A percentile compares a stretch with the other conserved stretches of the same genome.
These are phyloP conservation scores for Haplosporangium gracile DNA, from an alignment of 192 early-diverging fungal species.

Conservation along the genomic window DNA sequence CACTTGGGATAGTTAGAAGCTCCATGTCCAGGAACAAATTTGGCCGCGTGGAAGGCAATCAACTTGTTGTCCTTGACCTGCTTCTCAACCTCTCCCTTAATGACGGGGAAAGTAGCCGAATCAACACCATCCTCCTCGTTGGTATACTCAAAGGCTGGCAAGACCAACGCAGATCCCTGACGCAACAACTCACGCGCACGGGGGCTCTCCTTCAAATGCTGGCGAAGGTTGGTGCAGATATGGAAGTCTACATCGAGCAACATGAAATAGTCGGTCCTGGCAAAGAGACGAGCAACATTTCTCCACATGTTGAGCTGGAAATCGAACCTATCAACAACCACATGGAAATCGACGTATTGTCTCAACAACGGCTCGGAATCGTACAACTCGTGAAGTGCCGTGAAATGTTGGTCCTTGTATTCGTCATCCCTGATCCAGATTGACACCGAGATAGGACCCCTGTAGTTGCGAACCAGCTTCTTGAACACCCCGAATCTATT, in stretches of 20 bases:
- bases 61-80: slow-evolving; percentile 61
- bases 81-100: slow-evolving; percentile 58
- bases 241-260: slow-evolving; percentile 74
- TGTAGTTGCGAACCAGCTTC: slow-evolving; percentile 54
- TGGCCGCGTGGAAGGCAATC: slow-evolving; percentile 67
- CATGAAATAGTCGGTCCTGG: slow-evolving; percentile 70
- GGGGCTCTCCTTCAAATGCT: slow-evolving; percentile 46
- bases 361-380: slow-evolving; percentile 63
- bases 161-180: slow-evolving; percentile 64
- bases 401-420: slow-evolving; percentile 59
- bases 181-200: slow-evolving; percentile 60
- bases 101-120: slow-evolving; percentile 63
- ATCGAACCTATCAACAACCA: slow-evolving; percentile 72
- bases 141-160: slow-evolving; percentile 72
- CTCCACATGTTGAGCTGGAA: slow-evolving; percentile 78
- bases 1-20: slow-evolving; percentile 69
- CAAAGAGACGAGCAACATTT: slow-evolving; percentile 73
- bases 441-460: slow-evolving; percentile 68
- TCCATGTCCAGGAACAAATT: slow-evolving; percentile 68
- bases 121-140: slow-evolving; percentile 66
- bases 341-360: slow-evolving; percentile 68
- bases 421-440: slow-evolving; percentile 71
- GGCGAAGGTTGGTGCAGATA: slow-evolving; percentile 67
- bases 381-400: slow-evolving; percentile 64
- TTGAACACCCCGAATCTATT: slow-evolving; percentile 55